Conservation (phyloP, 2,329 filamentous ascomycete species). For the Waltergamsia citrina region DNA sequence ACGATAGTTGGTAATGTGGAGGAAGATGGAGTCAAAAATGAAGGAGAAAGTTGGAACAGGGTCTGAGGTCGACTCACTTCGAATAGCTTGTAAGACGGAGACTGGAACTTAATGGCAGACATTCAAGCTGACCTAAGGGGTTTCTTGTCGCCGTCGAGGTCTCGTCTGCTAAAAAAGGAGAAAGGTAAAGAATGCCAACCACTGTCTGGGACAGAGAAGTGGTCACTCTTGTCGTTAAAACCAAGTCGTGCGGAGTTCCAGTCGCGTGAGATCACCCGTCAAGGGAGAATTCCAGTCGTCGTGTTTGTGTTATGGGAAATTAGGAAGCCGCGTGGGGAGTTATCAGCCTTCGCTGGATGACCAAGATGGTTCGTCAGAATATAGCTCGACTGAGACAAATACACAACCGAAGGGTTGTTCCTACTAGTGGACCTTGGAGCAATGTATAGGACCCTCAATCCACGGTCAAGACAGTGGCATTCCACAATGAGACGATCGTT, state of each 20-base stretch:
- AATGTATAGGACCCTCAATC: slow-evolving; percentile 1
- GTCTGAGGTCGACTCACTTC: slow-evolving; percentile 41
- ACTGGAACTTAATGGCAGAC: slow-evolving; percentile 48
- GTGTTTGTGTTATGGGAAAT: slow-evolving; percentile 25
- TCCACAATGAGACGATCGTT: slow-evolving; percentile 3
- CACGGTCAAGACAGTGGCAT: slow-evolving; percentile 4
- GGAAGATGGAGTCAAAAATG: not conserved
- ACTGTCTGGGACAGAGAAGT: slow-evolving; percentile 27
- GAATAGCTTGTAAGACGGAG: slow-evolving; percentile 47
- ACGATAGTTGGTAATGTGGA: not conserved
- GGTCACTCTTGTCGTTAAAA: slow-evolving; percentile 20
- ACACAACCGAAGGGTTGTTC: not conserved
- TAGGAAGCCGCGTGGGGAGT: slow-evolving; percentile 18
- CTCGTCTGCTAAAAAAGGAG: slow-evolving; percentile 19
- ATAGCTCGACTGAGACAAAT: not conserved
- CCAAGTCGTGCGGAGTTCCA: slow-evolving; percentile 7
- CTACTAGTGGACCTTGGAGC: not conserved
- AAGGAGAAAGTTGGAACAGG: slow-evolving; percentile 15
- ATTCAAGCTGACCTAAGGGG: slow-evolving; percentile 38
- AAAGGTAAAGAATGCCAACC: slow-evolving; percentile 21
- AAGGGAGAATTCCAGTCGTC: slow-evolving; percentile 17
- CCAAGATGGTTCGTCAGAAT: not conserved
- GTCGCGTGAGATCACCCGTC: slow-evolving; percentile 14
- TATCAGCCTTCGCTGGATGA: too few species aligned
- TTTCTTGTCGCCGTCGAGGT: slow-evolving; percentile 18